Evolutionary conservation across 805 yeast genomes (phyloP).

Genomic region (Cyberlindnera veronae): DNA sequence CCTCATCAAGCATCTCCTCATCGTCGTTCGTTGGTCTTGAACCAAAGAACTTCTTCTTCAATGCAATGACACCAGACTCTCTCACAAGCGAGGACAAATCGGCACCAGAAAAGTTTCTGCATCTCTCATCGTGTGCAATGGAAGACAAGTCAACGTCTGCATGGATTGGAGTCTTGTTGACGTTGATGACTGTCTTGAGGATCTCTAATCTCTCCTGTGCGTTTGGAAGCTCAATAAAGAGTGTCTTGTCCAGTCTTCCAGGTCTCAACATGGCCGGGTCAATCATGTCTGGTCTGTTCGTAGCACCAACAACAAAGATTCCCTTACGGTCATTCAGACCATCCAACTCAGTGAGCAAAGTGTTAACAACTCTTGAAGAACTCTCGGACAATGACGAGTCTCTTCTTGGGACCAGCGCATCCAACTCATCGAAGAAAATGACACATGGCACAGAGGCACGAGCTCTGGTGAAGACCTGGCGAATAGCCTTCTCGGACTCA

Average conservation of each 20-base stretch:
- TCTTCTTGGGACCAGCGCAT: conserved; percentile 93
- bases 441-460: conserved; percentile 92
- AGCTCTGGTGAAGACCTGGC: conserved; percentile 91
- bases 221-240: conserved; percentile 86
- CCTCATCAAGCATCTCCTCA: conserved; percentile 44
- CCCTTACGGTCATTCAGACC: conserved; percentile 92
- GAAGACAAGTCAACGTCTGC: conserved; percentile 53
- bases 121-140: conserved; percentile 72
- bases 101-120: conserved; percentile 93
- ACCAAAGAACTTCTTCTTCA: conserved; percentile 67
- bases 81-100: conserved; percentile 88
- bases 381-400: conserved; percentile 86
- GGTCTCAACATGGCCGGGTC: conserved; percentile 98
- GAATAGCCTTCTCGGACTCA: conserved; percentile 88
- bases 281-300: conserved; percentile 96
- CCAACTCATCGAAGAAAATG: conserved; percentile 92
- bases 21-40: conserved; percentile 42
- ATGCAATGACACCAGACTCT: conserved; percentile 89
- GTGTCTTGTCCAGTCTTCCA: conserved; percentile 89
- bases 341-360: conserved; percentile 89
- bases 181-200: conserved; percentile 65
- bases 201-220: conserved; percentile 78
- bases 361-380: conserved; percentile 90
- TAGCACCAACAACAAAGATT: conserved; percentile 92
- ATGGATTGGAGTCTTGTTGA: conserved; percentile 74